A percentile compares a stretch with the other conserved stretches of the same genome.
These are phyloP conservation scores for Lactarius quietus DNA, from an alignment of 768 basidiomycete genomes.

Conservation along the genomic window DNA sequence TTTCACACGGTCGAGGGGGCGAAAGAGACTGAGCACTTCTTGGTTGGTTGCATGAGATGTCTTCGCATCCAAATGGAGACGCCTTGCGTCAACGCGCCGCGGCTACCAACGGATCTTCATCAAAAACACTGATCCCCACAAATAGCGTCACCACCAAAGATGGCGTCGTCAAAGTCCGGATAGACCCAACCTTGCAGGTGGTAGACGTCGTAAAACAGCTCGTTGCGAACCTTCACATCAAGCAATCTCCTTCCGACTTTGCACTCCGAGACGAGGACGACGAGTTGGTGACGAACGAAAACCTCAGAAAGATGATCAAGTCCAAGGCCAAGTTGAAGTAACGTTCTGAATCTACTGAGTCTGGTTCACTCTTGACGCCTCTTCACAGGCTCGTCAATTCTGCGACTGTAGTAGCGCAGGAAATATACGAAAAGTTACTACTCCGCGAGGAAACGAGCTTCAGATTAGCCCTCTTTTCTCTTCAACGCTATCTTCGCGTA, in stretches of 20 bases:
- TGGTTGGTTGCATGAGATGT: slow-evolving; percentile 15
- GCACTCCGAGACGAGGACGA: slow-evolving; percentile 80
- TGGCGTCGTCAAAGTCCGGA: slow-evolving; percentile 77
- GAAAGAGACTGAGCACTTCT: background rate
- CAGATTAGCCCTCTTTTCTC: slow-evolving; percentile 66
- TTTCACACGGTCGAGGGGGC: background rate
- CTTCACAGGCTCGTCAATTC: slow-evolving; percentile 67
- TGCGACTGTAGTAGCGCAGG: slow-evolving; percentile 73
- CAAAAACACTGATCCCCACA: slow-evolving; percentile 64
- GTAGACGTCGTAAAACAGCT: slow-evolving; percentile 83
- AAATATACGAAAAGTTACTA: slow-evolving; percentile 66
- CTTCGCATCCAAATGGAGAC: slow-evolving; percentile 17
- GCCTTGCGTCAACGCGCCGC: slow-evolving; percentile 6
- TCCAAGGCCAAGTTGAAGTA: slow-evolving; percentile 76
- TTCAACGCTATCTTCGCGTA: slow-evolving; percentile 79
- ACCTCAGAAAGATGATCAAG: slow-evolving; percentile 77
- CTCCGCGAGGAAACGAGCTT: slow-evolving; percentile 56
- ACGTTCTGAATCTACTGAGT: slow-evolving; percentile 28
- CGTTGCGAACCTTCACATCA: slow-evolving; percentile 75
- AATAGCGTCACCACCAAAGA: slow-evolving; percentile 80
- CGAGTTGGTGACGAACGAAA: slow-evolving; percentile 84
- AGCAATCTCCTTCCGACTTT: slow-evolving; percentile 66
- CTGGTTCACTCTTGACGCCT: background rate
- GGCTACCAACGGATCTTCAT: slow-evolving; percentile 24
- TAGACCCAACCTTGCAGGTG: slow-evolving; percentile 79